Base-by-base conservation (phyloP, 2,329 filamentous ascomycete species). In the Penicillium psychrosexuale region DNA sequence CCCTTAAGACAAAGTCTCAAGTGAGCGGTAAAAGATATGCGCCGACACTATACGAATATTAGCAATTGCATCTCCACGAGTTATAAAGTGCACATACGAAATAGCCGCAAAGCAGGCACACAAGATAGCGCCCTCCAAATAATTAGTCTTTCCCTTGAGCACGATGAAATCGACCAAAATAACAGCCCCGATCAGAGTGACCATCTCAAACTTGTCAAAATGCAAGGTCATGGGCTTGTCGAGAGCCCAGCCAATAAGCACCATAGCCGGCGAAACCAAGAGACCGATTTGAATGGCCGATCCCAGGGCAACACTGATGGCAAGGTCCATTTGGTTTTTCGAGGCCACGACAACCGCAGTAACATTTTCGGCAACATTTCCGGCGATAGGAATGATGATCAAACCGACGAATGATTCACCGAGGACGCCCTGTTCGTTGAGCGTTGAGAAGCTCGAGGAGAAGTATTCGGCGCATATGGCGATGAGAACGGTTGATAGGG, bases 321-420 rank as follows among this genome's bases (percentile, higher is more conserved):
- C 86, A 34, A 90, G 74, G 69, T 89, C 86, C 84, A 89, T 88
- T 76, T 90, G 88, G 73, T 89, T 88, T 75, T 88, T 88, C 72
- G 84, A 82, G 0, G 86, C 87, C 8, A 89, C 86, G 6, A 83
- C 85, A 22, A 89, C 81, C 4, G 87, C 85, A 3, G 87, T 89
- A 12, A 88, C 84, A 69, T 89, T 86, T 72, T 90, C 87, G 0
- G 86, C 86, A 0, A 87, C 86, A 61, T 90, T 90, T 50, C 87
- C 87, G 13, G 89, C 86, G 53, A 90, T 87, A 8, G 87, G 87
- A 2, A 90, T 77, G 57, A 90, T 83, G 61, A 90, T 89, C 13
- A 90, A 78, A 59, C 87, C 87, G 50, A 90, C 86, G 57, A 89
- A 89, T 6, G 82, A 81, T 67, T 89, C 84, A 54, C 82, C 81